Evolutionary conservation across 768 basidiomycete genomes (phyloP).

Genomic region (Suillus discolor): DNA sequence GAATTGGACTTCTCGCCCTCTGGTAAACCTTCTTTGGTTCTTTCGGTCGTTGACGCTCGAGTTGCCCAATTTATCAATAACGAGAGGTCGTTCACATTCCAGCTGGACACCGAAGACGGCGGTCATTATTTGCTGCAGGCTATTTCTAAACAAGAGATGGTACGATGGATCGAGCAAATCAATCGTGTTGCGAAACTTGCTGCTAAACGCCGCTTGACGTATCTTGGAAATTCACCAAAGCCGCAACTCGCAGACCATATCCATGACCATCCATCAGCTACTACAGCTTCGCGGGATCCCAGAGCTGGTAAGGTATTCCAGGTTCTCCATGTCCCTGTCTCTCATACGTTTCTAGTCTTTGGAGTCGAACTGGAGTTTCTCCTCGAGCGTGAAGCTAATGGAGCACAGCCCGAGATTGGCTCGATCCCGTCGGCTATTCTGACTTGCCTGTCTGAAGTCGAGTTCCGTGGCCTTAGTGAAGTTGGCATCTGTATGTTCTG

Average conservation of each 20-base stretch:
- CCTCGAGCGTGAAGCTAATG: conserved; percentile 62
- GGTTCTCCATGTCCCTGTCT: conserved; percentile 2
- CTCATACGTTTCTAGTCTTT: conserved; percentile 50
- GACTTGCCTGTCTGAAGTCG: conserved; percentile 69
- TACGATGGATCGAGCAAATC: conserved; percentile 77
- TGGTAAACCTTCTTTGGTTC: conserved; percentile 74
- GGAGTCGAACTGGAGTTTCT: conserved; percentile 76
- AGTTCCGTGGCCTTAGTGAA: conserved; percentile 74
- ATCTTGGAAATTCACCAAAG: conserved; percentile 76
- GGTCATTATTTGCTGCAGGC: conserved; percentile 83
- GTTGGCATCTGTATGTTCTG: conserved; percentile 75
- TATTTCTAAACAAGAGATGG: conserved; percentile 67
- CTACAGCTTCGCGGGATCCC: conserved; percentile 66
- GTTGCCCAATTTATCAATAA: conserved; percentile 75
- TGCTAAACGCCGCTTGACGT: conserved; percentile 79
- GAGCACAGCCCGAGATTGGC: conserved; percentile 52
- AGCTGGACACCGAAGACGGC: conserved; percentile 85
- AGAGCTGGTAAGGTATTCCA: conserved; percentile 57
- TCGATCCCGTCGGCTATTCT: conserved; percentile 68
- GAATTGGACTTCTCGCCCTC: conserved; percentile 75
- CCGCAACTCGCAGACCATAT: conserved; percentile 76
- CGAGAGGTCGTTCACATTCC: conserved; percentile 81
- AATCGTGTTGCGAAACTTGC: conserved; percentile 69
- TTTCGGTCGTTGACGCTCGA: conserved; percentile 73
- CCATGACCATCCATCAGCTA: conserved; percentile 51